Evolutionary conservation across 2,329 filamentous ascomycete genomes (phyloP), one percentile per base, ranked within the genome.

Genomic region (Penicillium brasilianum): DNA sequence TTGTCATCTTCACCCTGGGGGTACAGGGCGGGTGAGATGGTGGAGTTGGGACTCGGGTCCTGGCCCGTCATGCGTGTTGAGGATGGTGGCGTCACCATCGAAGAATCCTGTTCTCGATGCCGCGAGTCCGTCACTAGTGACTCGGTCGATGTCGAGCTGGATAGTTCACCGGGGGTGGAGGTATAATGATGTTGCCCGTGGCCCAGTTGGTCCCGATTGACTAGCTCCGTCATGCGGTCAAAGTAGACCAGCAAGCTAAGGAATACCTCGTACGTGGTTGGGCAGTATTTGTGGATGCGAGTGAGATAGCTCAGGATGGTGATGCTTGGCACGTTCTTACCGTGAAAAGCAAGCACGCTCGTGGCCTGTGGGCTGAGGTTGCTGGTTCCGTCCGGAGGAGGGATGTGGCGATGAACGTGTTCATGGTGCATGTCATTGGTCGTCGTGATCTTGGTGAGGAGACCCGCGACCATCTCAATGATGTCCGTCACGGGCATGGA

Each of bases 221-320:
- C 93, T 60, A 92, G 87, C 76, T 98, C 95, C 46, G 94, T 97
- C 95, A 99, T 99, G 64, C 95, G 90, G 76, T 99, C 95, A 78
- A 99, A 99, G 78, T 98, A 99, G 34, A 99, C 93, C 58, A 99
- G 81, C 71, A 99, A 80, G 74, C 93, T 97, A 62, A 99, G 81
- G 74, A 99, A 99, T 0, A 99, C 95, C 78, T 99, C 95, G 75
- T 97, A 99, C 0, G 95, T 98, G 6, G 95, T 98, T 0, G 95
- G 95, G 72, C 95, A 99, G 79, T 99, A 99, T 80, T 97, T 97
- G 80, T 99, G 94, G 74, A 99, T 98, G 62, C 95, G 89, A 71
- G 90, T 94, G 56, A 99, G 82, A 72, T 99, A 99, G 83, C 93
- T 98, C 62, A 96, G 82, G 63, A 99, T 98, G 20, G 93, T 97